A percentile compares a stretch with the other conserved stretches of the same genome.
Conservation (phyloP, 2,329 filamentous ascomycete species). For the Byssoonygena ceratinophila region DNA sequence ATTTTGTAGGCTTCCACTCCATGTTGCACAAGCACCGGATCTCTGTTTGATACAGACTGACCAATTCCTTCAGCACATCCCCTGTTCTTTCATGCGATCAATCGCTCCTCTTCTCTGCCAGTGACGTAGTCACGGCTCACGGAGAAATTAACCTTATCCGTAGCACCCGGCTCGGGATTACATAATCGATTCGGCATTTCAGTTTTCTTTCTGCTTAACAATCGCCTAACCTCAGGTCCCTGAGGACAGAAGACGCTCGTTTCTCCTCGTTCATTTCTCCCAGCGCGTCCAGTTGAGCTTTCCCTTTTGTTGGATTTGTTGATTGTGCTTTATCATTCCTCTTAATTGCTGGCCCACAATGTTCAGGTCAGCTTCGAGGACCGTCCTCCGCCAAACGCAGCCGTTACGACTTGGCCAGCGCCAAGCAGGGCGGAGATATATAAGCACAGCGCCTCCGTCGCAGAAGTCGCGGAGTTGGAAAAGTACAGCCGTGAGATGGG, state of each 20-base stretch:
- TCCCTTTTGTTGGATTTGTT: slow-evolving; percentile 4
- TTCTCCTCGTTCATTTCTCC: slow-evolving; percentile 2
- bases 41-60: neutral
- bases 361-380: slow-evolving; percentile 19
- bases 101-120: neutral
- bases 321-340: neutral
- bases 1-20: slow-evolving; percentile 35
- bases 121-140: neutral
- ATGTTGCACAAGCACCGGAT: slow-evolving; percentile 14
- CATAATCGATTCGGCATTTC: slow-evolving; percentile 7
- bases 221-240: neutral
- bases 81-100: neutral
- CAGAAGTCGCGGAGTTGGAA: slow-evolving; percentile 72
- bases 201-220: slow-evolving; percentile 9
- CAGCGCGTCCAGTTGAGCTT: neutral
- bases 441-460: slow-evolving; percentile 47
- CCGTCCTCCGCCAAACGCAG: slow-evolving; percentile 19
- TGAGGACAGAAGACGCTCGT: slow-evolving; percentile 1
- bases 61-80: neutral
- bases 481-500: slow-evolving; percentile 61
- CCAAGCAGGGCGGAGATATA: slow-evolving; percentile 36
- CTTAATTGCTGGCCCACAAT: slow-evolving; percentile 14
- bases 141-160: neutral
- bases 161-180: neutral
- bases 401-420: slow-evolving; percentile 17